Evolutionary conservation across 345 rosid genomes (phyloP).

Genomic region (Bretschneidera sinensis): DNA sequence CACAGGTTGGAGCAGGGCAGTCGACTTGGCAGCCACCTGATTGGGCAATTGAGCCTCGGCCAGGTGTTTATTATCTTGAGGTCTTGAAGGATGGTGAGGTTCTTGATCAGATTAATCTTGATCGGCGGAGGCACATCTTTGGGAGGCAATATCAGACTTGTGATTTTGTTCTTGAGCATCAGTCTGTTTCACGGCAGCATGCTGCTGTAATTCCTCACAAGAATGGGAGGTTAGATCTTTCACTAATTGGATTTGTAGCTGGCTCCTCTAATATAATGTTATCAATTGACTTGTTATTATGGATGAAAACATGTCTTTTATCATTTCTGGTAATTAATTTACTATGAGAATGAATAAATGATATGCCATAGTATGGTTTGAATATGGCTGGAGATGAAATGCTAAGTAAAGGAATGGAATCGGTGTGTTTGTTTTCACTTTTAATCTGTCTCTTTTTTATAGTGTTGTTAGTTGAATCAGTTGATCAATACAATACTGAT

Average conservation of each 20-base stretch:
- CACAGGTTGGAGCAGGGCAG: conserved; percentile 77
- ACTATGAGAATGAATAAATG: background rate
- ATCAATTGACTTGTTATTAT: background rate
- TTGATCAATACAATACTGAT: no score
- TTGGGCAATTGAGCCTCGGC: conserved; percentile 90
- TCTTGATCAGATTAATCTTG: conserved; percentile 68
- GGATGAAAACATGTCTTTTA: background rate
- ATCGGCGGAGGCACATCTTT: conserved; percentile 72
- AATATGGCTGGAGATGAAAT: no score
- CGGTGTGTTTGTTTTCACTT: background rate
- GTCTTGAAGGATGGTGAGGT: conserved; percentile 87
- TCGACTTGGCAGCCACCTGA: conserved; percentile 93
- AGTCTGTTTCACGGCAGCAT: conserved; percentile 86
- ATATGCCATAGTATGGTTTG: background rate
- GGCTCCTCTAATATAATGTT: background rate
- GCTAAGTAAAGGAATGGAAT: background rate
- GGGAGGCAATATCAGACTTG: conserved; percentile 84
- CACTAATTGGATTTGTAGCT: background rate
- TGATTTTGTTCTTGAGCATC: conserved; percentile 85
- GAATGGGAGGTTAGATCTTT: conserved; percentile 56
- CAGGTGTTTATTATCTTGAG: conserved; percentile 79
- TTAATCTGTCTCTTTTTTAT: no score
- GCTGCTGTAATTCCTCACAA: conserved; percentile 86
- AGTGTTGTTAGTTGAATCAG: no score
- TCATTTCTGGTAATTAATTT: background rate